phyloP scores from a whole-genome alignment of 495 filamentous ascomycete species.

The Xylaria flabelliformis region DNA sequence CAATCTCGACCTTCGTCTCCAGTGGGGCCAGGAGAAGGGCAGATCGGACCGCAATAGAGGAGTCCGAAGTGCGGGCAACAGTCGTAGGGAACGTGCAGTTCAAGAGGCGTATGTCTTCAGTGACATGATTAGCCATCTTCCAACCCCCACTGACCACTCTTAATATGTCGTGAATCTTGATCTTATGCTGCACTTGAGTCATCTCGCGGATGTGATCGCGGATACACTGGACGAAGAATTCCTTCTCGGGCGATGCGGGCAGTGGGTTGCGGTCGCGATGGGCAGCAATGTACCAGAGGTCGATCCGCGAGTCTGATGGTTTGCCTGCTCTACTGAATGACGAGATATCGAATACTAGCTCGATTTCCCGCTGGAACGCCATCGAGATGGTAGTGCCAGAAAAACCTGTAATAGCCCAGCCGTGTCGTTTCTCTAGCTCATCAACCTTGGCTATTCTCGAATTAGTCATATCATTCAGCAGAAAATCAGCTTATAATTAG shows the following conservation, averaged over 20 bases:
- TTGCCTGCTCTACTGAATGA: conserved; percentile 55
- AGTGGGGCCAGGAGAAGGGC: conserved; percentile 62
- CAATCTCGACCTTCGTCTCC: conserved; percentile 65
- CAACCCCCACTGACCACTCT: conserved; percentile 62
- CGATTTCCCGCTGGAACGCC: conserved; percentile 77
- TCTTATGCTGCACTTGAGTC: conserved; percentile 54
- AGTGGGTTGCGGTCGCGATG: conserved; percentile 55
- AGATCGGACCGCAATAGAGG: conserved; percentile 58
- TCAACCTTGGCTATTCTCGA: conserved; percentile 65
- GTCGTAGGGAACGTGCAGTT: conserved; percentile 61
- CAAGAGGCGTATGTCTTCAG: conserved; percentile 61
- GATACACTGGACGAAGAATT: conserved; percentile 75
- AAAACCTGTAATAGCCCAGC: conserved; percentile 79
- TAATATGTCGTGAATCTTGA: conserved; percentile 62
- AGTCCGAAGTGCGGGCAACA: conserved; percentile 60
- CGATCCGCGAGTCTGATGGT: conserved; percentile 44
- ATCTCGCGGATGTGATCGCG: conserved; percentile 60
- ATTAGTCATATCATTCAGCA: conserved; percentile 15
- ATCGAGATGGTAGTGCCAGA: conserved; percentile 69
- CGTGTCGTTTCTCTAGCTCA: conserved; percentile 69
- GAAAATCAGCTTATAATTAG: not conserved
- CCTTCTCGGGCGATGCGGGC: conserved; percentile 59
- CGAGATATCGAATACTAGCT: conserved; percentile 74
- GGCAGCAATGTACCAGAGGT: conserved; percentile 61
- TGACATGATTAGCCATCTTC: conserved; percentile 60